Evolutionary conservation across 768 basidiomycete genomes (phyloP).

Genomic region (Trametes maxima): DNA sequence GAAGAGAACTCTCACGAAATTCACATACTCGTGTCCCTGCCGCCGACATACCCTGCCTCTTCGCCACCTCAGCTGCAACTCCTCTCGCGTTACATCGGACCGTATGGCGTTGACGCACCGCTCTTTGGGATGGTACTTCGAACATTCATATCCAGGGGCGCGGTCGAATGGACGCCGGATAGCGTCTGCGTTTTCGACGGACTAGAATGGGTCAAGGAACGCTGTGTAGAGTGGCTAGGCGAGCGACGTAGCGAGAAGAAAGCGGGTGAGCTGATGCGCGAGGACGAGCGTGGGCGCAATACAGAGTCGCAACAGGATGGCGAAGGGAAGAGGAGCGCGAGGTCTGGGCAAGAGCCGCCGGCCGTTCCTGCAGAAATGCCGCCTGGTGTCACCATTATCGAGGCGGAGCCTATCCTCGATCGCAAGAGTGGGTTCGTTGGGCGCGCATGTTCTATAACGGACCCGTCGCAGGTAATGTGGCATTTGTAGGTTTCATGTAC

Average conservation of each 20-base stretch:
- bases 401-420: slow-evolving; percentile 82
- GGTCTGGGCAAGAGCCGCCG: slow-evolving; percentile 10
- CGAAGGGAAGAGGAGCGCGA: slow-evolving; percentile 15
- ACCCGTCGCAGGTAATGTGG: slow-evolving; percentile 68
- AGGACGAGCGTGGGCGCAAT: slow-evolving; percentile 40
- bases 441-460: slow-evolving; percentile 76
- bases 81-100: slow-evolving; percentile 79
- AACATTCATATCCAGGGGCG: slow-evolving; percentile 77
- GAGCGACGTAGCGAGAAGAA: slow-evolving; percentile 61
- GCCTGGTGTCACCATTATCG: slow-evolving; percentile 63
- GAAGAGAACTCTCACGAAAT: slow-evolving; percentile 7
- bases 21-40: slow-evolving; percentile 46
- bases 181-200: slow-evolving; percentile 88
- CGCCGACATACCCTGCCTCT: slow-evolving; percentile 59
- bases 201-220: slow-evolving; percentile 71
- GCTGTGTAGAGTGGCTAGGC: slow-evolving; percentile 69
- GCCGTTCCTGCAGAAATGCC: slow-evolving; percentile 43
- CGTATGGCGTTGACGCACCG: slow-evolving; percentile 70
- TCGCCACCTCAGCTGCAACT: slow-evolving; percentile 83
- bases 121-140: slow-evolving; percentile 79
- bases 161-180: slow-evolving; percentile 76
- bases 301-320: slow-evolving; percentile 30
- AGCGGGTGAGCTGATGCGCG: slow-evolving; percentile 56
- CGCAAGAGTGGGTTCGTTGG: slow-evolving; percentile 87
- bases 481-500: slow-evolving; percentile 11